Evolutionary conservation across 495 filamentous ascomycete genomes (phyloP).

Genomic region (Apodospora peruviana): DNA sequence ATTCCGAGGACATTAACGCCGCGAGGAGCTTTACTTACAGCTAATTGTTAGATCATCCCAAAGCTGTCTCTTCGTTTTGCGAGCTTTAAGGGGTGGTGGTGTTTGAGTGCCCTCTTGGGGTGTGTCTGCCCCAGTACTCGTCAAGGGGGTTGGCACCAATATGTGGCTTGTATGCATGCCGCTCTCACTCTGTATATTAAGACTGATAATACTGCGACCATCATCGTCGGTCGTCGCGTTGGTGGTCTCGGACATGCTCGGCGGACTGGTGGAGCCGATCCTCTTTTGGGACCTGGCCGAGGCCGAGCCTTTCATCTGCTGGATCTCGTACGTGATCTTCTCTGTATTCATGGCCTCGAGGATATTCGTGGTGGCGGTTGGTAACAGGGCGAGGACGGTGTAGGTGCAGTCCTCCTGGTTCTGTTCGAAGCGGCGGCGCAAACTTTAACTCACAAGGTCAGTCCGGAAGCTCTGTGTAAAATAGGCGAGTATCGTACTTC

Average conservation of each 20-base stretch:
- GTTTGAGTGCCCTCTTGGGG: conserved; percentile 28
- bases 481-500: no score
- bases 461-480: no score
- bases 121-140: conserved; percentile 21
- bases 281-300: conserved; percentile 58
- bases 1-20: no score
- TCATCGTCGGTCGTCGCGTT: conserved; percentile 67
- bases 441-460: conserved; percentile 51
- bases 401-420: conserved; percentile 98
- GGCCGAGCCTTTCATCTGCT: conserved; percentile 79
- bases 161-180: conserved; percentile 76
- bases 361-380: conserved; percentile 84
- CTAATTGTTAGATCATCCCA: conserved; percentile 98
- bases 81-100: conserved; percentile 39
- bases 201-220: conserved; percentile 64
- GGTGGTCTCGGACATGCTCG: conserved; percentile 56
- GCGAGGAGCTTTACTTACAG: conserved; percentile 54
- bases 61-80: conserved; percentile 82
- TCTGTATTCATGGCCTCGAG: conserved; percentile 84
- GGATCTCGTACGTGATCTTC: conserved; percentile 80
- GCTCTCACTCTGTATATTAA: conserved; percentile 65
- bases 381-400: conserved; percentile 92
- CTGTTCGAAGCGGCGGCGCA: conserved; percentile 93
- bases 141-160: conserved; percentile 38
- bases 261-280: conserved; percentile 57